Evolutionary conservation across 805 yeast genomes (phyloP), one percentile per base, ranked within the genome.

Genomic region (Limtongia smithiae): DNA sequence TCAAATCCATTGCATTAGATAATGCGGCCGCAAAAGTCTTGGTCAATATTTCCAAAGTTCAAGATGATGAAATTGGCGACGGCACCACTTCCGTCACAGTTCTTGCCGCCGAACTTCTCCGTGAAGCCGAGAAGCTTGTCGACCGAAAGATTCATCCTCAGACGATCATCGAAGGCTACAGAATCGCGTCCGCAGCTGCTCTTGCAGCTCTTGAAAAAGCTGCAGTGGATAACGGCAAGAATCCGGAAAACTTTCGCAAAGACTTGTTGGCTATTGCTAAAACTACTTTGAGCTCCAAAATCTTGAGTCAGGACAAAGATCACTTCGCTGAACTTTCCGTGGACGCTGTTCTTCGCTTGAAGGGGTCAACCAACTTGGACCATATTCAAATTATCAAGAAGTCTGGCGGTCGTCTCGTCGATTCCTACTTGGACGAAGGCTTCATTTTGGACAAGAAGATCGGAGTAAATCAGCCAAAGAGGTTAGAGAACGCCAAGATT

Each of bases 11-110:
- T 61, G 97, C 97, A 14, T 79, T 93, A 59, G 96, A 90, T 65
- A 91, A 93, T 62, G 97, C 97, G 8, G 98, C 99, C 9, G 98
- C 98, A 11, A 89, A 88, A 68, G 90, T 91, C 52, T 73, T 91
- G 59, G 98, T 91, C 46, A 95, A 91, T 66, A 85, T 91, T 50
- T 85, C 96, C 15, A 83, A 94, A 66, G 89, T 95, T 2, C 98
- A 91, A 71, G 98, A 91, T 67, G 95, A 94, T 52, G 97, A 91
- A 68, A 96, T 93, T 57, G 98, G 98, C 52, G 98, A 91, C 70
- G 98, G 98, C 59, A 91, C 98, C 37, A 91, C 98, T 1, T 84
- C 96, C 25, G 98, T 91, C 18, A 86, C 97, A 0, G 83, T 91
- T 28, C 69, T 93, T 50, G 96, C 97, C 2, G 96, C 97, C 48